Evolutionary conservation across 495 filamentous ascomycete genomes (phyloP).

Genomic region (Neurospora tetraspora): DNA sequence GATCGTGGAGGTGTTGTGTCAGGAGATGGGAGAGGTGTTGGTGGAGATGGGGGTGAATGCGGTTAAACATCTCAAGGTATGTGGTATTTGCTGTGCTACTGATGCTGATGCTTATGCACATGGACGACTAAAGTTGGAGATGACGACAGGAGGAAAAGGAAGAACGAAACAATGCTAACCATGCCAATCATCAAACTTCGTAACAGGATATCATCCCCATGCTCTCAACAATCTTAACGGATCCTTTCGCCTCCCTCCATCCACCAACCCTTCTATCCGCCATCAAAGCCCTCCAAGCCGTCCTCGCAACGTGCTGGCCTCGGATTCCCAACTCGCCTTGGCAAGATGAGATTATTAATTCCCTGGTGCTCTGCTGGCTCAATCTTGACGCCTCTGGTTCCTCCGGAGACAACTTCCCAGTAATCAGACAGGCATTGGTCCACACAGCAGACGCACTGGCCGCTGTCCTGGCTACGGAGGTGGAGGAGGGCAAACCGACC

Average conservation of each 20-base stretch:
- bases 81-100: not conserved
- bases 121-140: not conserved
- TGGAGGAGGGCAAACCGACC: constrained; percentile 1
- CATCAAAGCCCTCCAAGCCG: constrained; percentile 40
- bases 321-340: constrained; percentile 47
- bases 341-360: constrained; percentile 59
- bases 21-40: constrained; percentile 43
- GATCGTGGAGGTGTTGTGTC: constrained; percentile 49
- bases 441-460: constrained; percentile 19
- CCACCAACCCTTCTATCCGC: constrained; percentile 46
- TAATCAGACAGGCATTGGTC: constrained; percentile 39
- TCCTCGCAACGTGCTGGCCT: constrained; percentile 66
- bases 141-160: too few species aligned
- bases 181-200: not conserved
- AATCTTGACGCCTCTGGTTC: constrained; percentile 40
- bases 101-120: not conserved
- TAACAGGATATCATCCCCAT: constrained; percentile 56
- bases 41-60: constrained; percentile 54
- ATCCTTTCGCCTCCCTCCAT: constrained; percentile 57
- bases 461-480: constrained; percentile 19
- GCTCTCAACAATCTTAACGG: constrained; percentile 51
- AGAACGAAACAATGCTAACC: not conserved
- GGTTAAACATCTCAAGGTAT: constrained; percentile 64
- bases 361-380: constrained; percentile 56
- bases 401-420: constrained; percentile 8